A percentile compares a stretch with the other conserved stretches of the same genome.
Conservation (phyloP, 2,329 filamentous ascomycete genomes). For the Sporothrix euskadiensis region DNA sequence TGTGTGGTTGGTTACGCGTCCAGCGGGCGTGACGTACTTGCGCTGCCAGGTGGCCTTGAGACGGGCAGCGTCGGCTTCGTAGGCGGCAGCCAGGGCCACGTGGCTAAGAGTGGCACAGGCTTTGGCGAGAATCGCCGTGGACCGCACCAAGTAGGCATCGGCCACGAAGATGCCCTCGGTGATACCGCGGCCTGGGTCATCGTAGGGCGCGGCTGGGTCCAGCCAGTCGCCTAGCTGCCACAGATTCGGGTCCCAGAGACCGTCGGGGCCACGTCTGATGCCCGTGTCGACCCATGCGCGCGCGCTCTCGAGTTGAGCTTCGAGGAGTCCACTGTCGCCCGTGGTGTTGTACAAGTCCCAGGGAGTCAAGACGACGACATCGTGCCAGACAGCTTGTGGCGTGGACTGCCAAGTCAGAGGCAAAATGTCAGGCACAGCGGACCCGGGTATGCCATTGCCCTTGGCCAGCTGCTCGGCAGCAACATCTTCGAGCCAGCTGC, state of each 20-base stretch:
- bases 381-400: constrained; percentile 39
- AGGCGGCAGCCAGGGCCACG: constrained; percentile 32
- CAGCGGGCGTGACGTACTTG: constrained; percentile 35
- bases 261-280: constrained; percentile 31
- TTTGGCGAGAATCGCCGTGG: constrained; percentile 38
- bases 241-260: constrained; percentile 40
- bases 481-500: constrained; percentile 53
- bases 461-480: constrained; percentile 40
- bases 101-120: constrained; percentile 35
- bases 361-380: constrained; percentile 37
- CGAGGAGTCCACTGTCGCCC: constrained; percentile 39
- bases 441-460: constrained; percentile 37
- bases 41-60: constrained; percentile 36
- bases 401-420: constrained; percentile 33
- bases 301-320: constrained; percentile 37
- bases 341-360: constrained; percentile 38
- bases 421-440: constrained; percentile 35
- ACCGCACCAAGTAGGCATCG: constrained; percentile 43
- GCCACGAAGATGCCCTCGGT: constrained; percentile 42
- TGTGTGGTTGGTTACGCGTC: constrained; percentile 31
- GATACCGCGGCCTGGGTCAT: constrained; percentile 38
- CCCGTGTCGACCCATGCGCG: constrained; percentile 35
- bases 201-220: constrained; percentile 43
- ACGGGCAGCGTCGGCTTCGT: constrained; percentile 31
- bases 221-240: constrained; percentile 47